Base-by-base conservation (phyloP, 768 basidiomycete species). In the Coprinellus aureogranulatus region DNA sequence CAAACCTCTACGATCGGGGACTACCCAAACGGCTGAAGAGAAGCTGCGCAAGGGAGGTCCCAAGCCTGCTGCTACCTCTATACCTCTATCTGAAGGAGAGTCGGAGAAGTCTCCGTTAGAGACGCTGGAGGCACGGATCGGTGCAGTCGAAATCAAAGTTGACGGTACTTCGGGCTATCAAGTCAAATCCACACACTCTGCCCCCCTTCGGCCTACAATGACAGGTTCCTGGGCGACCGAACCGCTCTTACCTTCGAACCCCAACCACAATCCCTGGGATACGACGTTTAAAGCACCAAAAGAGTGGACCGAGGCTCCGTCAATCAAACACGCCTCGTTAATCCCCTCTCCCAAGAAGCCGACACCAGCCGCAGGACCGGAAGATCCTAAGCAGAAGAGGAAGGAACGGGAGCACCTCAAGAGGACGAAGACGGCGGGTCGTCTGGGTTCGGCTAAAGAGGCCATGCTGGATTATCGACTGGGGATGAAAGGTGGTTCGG, bases 381-480 rank as follows among this genome's bases (percentile, higher is more conserved):
- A 20, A 11, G 59, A 60, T 26, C 49, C 45, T 5, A 52, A 44
- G 30, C 72, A 72, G 12, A 70, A 71, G 57, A 76, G 70, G 60
- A 74, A 73, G 57, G 78, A 81, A 63, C 75, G 76, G 48, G 84
- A 87, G 57, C 67, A 73, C 37, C 75, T 73, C 64, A 85, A 82
- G 68, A 76, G 81, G 41, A 75, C 73, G 37, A 76, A 79, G 61
- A 75, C 77, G 26, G 84, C 77, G n/a, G 80, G 79, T 9, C 72
- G 88, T 60, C 69, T 91, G 39, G 77, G 79, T 1, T 74, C 73
- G 55, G 92, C 90, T 0, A 78, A 79, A 39, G 92, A 94, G 67
- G 82, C 82, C 1, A 90, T 83, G 5, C 65, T 94, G 61, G 92
- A 92, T 68, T 92, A 92, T 72, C 79, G 81, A 20, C 70, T 94